Conservation (phyloP, 2,329 filamentous ascomycete species). For the Cryphonectria radicalis region DNA sequence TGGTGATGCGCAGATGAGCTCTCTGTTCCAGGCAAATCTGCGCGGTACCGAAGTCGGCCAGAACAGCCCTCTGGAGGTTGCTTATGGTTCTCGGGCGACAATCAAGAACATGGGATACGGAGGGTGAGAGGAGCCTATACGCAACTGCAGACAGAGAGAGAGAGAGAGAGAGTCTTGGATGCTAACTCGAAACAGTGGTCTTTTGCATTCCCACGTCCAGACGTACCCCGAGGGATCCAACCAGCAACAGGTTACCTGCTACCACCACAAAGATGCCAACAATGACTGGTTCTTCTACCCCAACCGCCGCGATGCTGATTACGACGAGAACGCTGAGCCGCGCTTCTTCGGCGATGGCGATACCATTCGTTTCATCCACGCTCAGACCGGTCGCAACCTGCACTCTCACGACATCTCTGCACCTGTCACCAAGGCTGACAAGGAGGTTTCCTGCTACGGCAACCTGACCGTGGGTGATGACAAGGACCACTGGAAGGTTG, state of each 20-base stretch:
- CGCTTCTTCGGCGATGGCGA: constrained; percentile 80
- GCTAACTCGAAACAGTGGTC: constrained; percentile 57
- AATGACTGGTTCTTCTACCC: constrained; percentile 99
- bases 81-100: constrained; percentile 84
- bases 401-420: constrained; percentile 92
- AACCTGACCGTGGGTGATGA: constrained; percentile 95
- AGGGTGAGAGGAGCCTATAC: constrained; percentile 40
- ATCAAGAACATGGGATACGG: constrained; percentile 99
- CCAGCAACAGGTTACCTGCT: constrained; percentile 98
- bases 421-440: constrained; percentile 84
- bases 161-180: neutral
- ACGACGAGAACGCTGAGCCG: constrained; percentile 70
- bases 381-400: constrained; percentile 93
- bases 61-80: constrained; percentile 91
- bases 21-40: constrained; percentile 96
- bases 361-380: constrained; percentile 85
- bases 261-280: constrained; percentile 99
- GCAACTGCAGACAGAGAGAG: no score
- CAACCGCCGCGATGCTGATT: constrained; percentile 77
- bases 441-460: constrained; percentile 94
- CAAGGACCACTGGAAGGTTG: constrained; percentile 96
- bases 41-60: constrained; percentile 91
- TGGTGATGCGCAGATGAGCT: constrained; percentile 99
- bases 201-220: constrained; percentile 95
- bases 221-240: constrained; percentile 91